Conservation (phyloP, 768 basidiomycete species). For the Galerina marginata region DNA sequence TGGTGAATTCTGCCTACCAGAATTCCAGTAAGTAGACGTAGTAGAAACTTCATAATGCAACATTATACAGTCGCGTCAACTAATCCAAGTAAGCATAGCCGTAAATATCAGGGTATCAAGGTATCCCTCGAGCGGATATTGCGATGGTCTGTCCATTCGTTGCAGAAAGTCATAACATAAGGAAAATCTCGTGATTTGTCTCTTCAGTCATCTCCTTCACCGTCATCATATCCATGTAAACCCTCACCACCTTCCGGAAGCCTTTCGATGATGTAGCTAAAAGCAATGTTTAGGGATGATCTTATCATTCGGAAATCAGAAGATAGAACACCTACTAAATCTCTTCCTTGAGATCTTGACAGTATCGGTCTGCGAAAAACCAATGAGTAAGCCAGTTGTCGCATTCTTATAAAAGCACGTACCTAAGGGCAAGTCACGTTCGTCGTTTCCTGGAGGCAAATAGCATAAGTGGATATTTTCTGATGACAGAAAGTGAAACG, state of each 20-base stretch:
- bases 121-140: background rate
- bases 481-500: constrained; percentile 20
- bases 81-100: background rate
- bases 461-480: background rate
- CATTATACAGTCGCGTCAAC: background rate
- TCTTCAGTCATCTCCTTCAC: constrained; percentile 76
- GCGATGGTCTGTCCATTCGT: background rate
- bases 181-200: background rate
- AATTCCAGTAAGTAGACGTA: constrained; percentile 56
- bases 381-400: background rate
- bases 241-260: constrained; percentile 80
- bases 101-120: background rate
- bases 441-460: constrained; percentile 53
- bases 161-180: background rate
- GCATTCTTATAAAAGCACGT: constrained; percentile 17
- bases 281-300: constrained; percentile 13
- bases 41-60: constrained; percentile 41
- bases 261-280: constrained; percentile 70
- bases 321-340: constrained; percentile 59
- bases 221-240: constrained; percentile 75
- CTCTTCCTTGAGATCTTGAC: constrained; percentile 86
- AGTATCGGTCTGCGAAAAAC: constrained; percentile 70
- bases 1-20: constrained; percentile 85
- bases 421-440: constrained; percentile 79
- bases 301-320: background rate